Percentiles rank a stretch among this genome's conserved stretches.
phyloP scores from a whole-genome alignment of 2,329 filamentous ascomycete genomes.

The Penicillium palitans region DNA sequence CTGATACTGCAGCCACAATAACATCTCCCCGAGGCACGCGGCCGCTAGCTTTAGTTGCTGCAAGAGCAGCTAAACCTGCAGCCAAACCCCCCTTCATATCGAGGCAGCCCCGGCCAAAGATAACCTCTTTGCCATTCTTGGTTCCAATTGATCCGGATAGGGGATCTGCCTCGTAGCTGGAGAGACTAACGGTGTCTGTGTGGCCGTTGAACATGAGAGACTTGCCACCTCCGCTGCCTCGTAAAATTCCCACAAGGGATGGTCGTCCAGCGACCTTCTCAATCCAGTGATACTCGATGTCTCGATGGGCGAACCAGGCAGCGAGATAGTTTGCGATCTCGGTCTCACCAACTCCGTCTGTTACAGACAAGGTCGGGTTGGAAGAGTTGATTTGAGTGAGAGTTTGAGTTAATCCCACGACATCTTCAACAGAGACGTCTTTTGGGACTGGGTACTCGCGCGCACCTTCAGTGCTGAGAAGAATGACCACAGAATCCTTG shows the following conservation, averaged over 20 bases:
- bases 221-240: constrained; percentile 51
- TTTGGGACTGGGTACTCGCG: constrained; percentile 54
- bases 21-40: constrained; percentile 49
- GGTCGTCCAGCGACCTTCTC: constrained; percentile 51
- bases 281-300: constrained; percentile 53
- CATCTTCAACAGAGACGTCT: constrained; percentile 46
- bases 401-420: constrained; percentile 46
- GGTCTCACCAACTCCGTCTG: constrained; percentile 49
- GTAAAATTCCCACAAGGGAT: constrained; percentile 52
- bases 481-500: constrained; percentile 58
- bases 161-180: constrained; percentile 50
- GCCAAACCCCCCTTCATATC: constrained; percentile 58
- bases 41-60: constrained; percentile 37
- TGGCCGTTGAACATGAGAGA: constrained; percentile 57
- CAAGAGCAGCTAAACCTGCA: constrained; percentile 47
- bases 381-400: constrained; percentile 54
- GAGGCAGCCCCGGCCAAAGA: constrained; percentile 50
- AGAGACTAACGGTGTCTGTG: constrained; percentile 53
- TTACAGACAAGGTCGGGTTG: constrained; percentile 46
- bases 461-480: constrained; percentile 66
- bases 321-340: constrained; percentile 50
- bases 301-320: constrained; percentile 54
- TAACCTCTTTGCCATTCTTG: constrained; percentile 35
- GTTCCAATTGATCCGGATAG: constrained; percentile 43
- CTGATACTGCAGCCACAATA: constrained; percentile 55